Base-by-base conservation (phyloP, 2,329 filamentous ascomycete genomes). In the Colletotrichum eleusines region DNA sequence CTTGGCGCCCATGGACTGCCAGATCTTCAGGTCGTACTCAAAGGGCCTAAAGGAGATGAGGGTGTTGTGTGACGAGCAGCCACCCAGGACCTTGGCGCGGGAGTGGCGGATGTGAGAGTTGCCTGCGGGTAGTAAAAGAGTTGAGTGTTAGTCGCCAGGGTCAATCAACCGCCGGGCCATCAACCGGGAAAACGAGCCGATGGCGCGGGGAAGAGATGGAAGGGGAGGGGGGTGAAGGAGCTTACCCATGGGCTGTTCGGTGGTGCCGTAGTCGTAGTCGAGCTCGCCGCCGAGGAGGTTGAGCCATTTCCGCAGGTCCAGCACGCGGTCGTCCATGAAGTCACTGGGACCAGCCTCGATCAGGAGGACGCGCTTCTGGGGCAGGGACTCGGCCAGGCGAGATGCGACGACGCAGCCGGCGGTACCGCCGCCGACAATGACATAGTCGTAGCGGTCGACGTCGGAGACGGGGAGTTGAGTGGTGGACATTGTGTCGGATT, bases 51-150 rank as follows among this genome's bases (percentile, higher is more conserved):
- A 97, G 23, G 93, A 96, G 81, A 97, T 97, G 76, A 97, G 86
- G 26, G 94, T 97, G 84, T 97, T 97, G 87, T 97, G 94, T 71
- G 92, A 95, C 54, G 94, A 97, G 86, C 94, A 97, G 75, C 94
- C 94, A 75, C 94, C 94, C 38, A 97, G 88, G 48, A 97, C 94
- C 85, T 97, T 97, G 74, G 94, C 94, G 73, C 94, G 91, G 18
- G 94, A 97, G 84, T 97, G 94, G 74, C 94, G 91, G 83, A 97
- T 97, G 83, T 94, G 88, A 67, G 93, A 96, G 86, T 97, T 97
- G 78, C 94, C 94, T 88, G 82, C 75, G 50, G 31, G 50, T 14
- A 20, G 48, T 42, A 18, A 51, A 35, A 40, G 16, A 16, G 38
- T 40, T 12, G 51, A 33, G 57, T 58, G 42, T 31, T 33, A 46